phyloP scores from a whole-genome alignment of 306 rosid genomes.

The Cucurbita pepo region DNA sequence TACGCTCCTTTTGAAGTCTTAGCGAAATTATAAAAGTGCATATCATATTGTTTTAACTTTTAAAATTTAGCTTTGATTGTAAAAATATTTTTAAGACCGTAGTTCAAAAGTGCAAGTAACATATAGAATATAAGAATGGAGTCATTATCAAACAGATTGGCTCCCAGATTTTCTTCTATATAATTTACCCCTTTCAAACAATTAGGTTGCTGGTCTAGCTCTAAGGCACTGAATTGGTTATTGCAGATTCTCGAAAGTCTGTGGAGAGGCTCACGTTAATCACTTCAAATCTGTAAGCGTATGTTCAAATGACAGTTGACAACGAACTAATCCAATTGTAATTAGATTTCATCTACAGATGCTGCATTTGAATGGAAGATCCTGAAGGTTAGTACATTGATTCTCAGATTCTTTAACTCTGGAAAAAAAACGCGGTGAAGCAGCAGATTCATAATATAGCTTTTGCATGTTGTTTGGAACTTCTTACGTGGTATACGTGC shows the following conservation, averaged over 20 bases:
- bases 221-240: background rate
- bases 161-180: background rate
- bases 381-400: background rate
- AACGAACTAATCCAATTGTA: background rate
- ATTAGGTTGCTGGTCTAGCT: background rate
- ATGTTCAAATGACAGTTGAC: background rate
- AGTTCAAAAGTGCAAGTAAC: background rate
- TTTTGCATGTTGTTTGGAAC: background rate
- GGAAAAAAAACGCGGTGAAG: background rate
- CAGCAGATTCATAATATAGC: background rate
- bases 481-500: background rate
- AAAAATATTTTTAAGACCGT: background rate
- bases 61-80: background rate
- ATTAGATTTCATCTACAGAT: no score
- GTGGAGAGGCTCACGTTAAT: background rate
- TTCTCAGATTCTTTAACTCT: background rate
- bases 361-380: background rate
- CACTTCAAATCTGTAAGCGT: background rate
- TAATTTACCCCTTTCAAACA: background rate
- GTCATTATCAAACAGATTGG: background rate
- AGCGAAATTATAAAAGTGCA: background rate
- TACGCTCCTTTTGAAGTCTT: background rate
- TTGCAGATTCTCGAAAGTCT: slow-evolving; percentile 1
- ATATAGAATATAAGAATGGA: background rate
- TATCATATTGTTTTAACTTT: background rate